Evolutionary conservation across 257 asterid species (phyloP), one percentile per base, ranked within the genome.

Genomic region (Solanum pennellii): DNA sequence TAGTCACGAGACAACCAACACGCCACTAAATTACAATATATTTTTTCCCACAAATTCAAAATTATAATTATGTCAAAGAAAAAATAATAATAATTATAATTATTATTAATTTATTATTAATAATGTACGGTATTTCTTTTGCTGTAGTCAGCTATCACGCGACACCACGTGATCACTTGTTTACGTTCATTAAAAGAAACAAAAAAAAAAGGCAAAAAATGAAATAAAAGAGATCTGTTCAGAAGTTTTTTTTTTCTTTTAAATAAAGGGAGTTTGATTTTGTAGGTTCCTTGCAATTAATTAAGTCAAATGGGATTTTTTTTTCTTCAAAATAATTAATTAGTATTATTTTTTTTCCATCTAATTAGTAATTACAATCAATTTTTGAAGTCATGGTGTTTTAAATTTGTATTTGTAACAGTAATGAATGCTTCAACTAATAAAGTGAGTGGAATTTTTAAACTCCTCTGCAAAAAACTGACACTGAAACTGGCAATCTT

Each of bases 91-190:
- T 11, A 9, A 23, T 23, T 4, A 62, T 23, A 5, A 14, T 0
- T 13, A 47, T 44, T 20, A 59, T 3, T 59, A 59, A 65, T 65
- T 65, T 65, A 65, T n/a, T 65, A n/a, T 12, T 65, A n/a, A 23
- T 76, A 13, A 42, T 49, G 85, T 82, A 82, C 90, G 71, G 88
- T 88, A 89, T 86, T 56, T 91, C 91, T 90, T 90, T 59, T 80
- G 80, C 86, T 33, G 41, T 87, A 85, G 91, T 90, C 92, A 88
- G 87, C 88, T 91, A 92, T 94, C 98, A 94, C 94, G 96, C 94
- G 94, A 90, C 91, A 80, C 91, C 96, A 94, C 94, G 96, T 93
- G 97, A 92, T 90, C 91, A 83, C 90, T 74, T 90, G 85, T 88
- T 84, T 86, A 83, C 84, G 16, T 39, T 27, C 7, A 84, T 35